Base-by-base conservation (phyloP, 2,329 filamentous ascomycete species). In the Aspergillus quadricinctus region DNA sequence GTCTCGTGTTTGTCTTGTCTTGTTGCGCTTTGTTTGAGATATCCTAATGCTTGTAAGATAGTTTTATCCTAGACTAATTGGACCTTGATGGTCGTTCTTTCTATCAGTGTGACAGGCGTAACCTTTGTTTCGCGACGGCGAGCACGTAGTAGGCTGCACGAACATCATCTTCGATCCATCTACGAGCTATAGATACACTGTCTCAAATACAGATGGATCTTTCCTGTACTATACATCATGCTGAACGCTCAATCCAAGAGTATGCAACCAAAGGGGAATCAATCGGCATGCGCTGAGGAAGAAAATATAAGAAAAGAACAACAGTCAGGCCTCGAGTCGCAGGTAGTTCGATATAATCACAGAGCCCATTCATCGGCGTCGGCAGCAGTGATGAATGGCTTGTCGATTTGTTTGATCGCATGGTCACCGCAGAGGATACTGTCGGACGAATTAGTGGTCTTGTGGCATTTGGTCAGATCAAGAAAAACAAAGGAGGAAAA, bases 391-490 rank as follows among this genome's bases (percentile, higher is more conserved):
- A 97, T 84, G 70, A 99, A 97, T 0, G 94, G 92, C 77, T 96
- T 91, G 66, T 97, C 91, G 57, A 99, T 90, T 67, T 89, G 84
- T 78, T 92, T 95, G 69, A 99, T 96, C 2, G 93, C 94, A 75
- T 95, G 85, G 62, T 99, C 94, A 69, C 92, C 92, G 74, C 94
- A 99, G 21, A 99, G 78, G 54, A 97, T 92, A 79, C 92, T 94
- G 64, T 28, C 49, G 21, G 25, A 11, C 48, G 9, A 19, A 19
- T 31, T 14, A 10, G 23, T 8, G 9, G 29, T 31, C 35, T 56
- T 56, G 37, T 56, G 9, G 9, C 17, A 53, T 48, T 14, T n/a
- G 43, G 65, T 71, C 67, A 70, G 43, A 65, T 71, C 67, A 70
- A 60, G 43, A 57, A 51, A 41, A 37, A 31, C 14, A 48, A 31